Evolutionary conservation across 2,329 filamentous ascomycete species (phyloP), one percentile per base, ranked within the genome.

Genomic region (Huntiella bhutanensis): DNA sequence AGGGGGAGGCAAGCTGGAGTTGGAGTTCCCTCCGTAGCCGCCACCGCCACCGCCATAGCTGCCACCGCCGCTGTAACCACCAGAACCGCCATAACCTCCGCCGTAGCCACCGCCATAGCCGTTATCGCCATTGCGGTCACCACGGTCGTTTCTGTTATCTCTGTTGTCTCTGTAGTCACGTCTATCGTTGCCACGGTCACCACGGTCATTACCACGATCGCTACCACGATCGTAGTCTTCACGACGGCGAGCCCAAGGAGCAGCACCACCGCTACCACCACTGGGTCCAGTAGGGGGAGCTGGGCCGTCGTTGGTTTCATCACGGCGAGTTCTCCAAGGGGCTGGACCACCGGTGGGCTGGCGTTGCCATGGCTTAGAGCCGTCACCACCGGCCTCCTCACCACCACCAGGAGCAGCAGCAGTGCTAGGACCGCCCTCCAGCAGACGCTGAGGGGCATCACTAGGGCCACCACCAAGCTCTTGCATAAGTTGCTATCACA

Each of bases 401-500:
- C 65, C 55, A 46, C 60, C 59, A 49, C 60, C 67, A 52, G 62
- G 62, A 47, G 57, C 61, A 51, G 61, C 75, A 53, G 71, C 74
- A 33, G 68, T 69, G 47, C 75, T 75, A 48, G 84, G 82, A 10
- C 82, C 84, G 52, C 80, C 84, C 64, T 93, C 91, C 57, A 98
- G 94, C 52, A 82, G 83, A 53, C 79, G 80, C 54, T 79, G 80
- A 34, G 80, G 73, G 46, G 33, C 49, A 45, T 66, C 63, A 46
- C 73, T 69, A 50, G 77, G 72, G 51, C 79, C 81, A 52, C 85
- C 84, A 52, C 81, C 85, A 55, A 96, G 75, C 70, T 96, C 91
- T 74, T 92, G 82, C 86, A 98, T 94, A 58, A 98, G 84, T 77
- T 88, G 81, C 82, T 85, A 54, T 7, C 47, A 37, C 4, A 4